phyloP scores from a whole-genome alignment of 805 yeast genomes.

The Metschnikowia koreensis region DNA sequence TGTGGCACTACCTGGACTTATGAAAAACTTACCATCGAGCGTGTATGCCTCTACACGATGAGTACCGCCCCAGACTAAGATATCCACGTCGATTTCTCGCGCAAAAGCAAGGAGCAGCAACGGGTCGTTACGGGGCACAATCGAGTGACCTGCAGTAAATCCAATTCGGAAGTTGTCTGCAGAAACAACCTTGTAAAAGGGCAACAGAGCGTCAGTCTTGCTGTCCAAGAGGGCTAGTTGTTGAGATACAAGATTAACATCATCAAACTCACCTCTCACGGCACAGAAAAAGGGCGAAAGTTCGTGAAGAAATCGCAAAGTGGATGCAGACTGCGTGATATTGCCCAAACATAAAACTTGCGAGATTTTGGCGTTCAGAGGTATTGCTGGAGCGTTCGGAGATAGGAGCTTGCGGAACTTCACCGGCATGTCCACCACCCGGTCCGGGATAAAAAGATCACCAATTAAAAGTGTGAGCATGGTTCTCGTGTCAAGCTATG shows the following conservation, averaged over 20 bases:
- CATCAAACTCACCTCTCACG: conserved; percentile 84
- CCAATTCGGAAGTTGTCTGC: conserved; percentile 79
- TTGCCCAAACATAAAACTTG: conserved; percentile 87
- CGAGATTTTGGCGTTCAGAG: conserved; percentile 61
- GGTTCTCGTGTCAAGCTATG: too few relatives aligned
- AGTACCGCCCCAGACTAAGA: conserved; percentile 89
- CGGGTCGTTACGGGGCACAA: conserved; percentile 86
- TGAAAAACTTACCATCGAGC: conserved; percentile 85
- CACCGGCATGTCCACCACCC: conserved; percentile 61
- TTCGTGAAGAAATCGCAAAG: conserved; percentile 60
- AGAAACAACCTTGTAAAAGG: conserved; percentile 61
- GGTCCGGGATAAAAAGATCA: conserved; percentile 85
- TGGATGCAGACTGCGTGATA: conserved; percentile 62
- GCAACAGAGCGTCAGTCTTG: conserved; percentile 34
- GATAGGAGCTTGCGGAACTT: conserved; percentile 73
- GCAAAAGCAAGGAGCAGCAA: conserved; percentile 79
- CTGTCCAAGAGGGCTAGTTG: conserved; percentile 24
- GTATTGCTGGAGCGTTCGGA: conserved; percentile 51
- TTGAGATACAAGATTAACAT: conserved; percentile 36
- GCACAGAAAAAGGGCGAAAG: conserved; percentile 70
- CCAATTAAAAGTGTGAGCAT: conserved; percentile 71
- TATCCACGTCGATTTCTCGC: conserved; percentile 87
- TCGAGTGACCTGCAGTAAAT: conserved; percentile 76
- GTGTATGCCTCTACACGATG: conserved; percentile 92
- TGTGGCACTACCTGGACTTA: conserved; percentile 97